phyloP scores from a whole-genome alignment of 495 filamentous ascomycete species.

The Aspergillus cavernicola region DNA sequence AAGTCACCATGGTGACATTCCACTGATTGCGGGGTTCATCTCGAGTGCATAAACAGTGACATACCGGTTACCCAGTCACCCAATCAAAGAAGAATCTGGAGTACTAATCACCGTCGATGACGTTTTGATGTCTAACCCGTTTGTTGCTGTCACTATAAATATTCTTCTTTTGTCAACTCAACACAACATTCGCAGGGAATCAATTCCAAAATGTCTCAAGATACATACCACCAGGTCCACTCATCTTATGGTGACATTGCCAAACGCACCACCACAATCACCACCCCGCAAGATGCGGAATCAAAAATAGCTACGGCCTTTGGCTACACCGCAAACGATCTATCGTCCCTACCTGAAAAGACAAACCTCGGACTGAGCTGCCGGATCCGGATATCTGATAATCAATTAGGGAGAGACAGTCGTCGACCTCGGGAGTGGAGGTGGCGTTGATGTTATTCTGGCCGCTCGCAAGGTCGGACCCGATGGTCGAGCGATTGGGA shows the following conservation, averaged over 20 bases:
- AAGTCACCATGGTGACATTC: too few species aligned
- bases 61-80: too few species aligned
- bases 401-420: conserved; percentile 50
- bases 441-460: conserved; percentile 58
- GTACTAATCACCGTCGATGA: too few species aligned
- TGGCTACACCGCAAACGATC: conserved; percentile 52
- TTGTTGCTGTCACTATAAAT: too few species aligned
- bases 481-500: conserved; percentile 49
- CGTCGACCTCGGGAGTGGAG: conserved; percentile 57
- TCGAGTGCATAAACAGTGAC: too few species aligned
- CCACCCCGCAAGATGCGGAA: background rate
- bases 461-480: conserved; percentile 50
- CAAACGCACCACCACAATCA: background rate
- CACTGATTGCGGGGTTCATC: too few species aligned
- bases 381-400: too few species aligned
- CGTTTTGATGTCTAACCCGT: too few species aligned
- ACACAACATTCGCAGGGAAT: too few species aligned
- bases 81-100: too few species aligned
- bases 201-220: background rate
- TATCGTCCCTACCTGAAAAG: conserved; percentile 38
- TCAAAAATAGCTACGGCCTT: conserved; percentile 50
- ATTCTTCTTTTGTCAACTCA: too few species aligned
- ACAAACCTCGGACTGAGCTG: too few species aligned
- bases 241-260: conserved; percentile 11
- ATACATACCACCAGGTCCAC: conserved; percentile 7